These are phyloP conservation scores for Penicillium turbatum DNA, from an alignment of 495 filamentous ascomycete species.

Conservation along the genomic window DNA sequence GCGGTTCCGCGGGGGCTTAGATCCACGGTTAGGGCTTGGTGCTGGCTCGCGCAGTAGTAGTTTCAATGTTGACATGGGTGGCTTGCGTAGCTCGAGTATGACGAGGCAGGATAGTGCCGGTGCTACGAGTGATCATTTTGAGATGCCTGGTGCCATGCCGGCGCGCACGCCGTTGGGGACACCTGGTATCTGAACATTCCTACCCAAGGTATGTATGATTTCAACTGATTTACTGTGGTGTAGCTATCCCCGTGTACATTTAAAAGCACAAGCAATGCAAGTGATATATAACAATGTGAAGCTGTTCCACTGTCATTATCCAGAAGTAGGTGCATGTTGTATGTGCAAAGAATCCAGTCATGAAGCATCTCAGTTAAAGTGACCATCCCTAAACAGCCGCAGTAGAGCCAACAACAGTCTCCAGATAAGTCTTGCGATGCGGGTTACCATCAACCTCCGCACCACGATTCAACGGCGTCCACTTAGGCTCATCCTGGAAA, in stretches of 20 bases:
- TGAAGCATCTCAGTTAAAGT: slow-evolving; percentile 15
- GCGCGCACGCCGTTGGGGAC: slow-evolving; percentile 11
- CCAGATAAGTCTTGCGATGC: slow-evolving; percentile 72
- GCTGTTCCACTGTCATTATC: not conserved
- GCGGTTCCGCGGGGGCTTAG: slow-evolving; percentile 33
- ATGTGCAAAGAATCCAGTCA: slow-evolving; percentile 15
- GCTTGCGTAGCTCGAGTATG: slow-evolving; percentile 36
- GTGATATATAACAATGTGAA: not conserved
- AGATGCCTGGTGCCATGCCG: slow-evolving; percentile 36
- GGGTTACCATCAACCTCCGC: slow-evolving; percentile 73
- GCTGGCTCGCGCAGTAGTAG: slow-evolving; percentile 36
- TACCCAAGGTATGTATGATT: not conserved
- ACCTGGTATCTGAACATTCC: not conserved
- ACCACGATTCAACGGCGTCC: slow-evolving; percentile 87
- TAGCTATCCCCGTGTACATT: not conserved
- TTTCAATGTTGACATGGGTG: slow-evolving; percentile 37
- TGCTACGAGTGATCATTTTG: slow-evolving; percentile 30
- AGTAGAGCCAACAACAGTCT: slow-evolving; percentile 26
- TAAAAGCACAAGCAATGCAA: not conserved
- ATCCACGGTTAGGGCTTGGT: slow-evolving; percentile 32
- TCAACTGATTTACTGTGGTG: not conserved
- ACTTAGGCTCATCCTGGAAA: slow-evolving; percentile 98
- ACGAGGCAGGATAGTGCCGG: slow-evolving; percentile 31
- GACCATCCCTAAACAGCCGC: slow-evolving; percentile 24
- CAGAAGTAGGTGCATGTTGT: not conserved